These are phyloP conservation scores for Solanum clarkiae DNA, from an alignment of 257 asterid species.

Conservation along the genomic window DNA sequence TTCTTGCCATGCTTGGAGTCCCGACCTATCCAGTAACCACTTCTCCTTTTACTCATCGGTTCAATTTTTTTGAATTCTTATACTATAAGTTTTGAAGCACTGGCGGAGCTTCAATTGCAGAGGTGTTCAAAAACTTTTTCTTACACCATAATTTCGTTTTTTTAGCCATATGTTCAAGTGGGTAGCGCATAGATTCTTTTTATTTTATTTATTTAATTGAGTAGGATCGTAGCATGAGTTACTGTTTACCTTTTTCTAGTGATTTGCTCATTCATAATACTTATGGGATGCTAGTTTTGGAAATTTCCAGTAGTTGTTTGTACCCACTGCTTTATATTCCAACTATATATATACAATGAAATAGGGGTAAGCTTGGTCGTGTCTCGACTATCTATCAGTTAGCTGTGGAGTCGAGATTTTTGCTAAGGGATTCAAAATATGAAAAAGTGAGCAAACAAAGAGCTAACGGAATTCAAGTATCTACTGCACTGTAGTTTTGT, in stretches of 20 bases:
- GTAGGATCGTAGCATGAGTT: not conserved
- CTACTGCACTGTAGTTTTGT: not conserved
- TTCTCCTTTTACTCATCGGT: not conserved
- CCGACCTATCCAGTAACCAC: constrained; percentile 67
- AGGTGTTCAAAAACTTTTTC: not conserved
- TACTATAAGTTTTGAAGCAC: not conserved
- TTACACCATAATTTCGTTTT: not conserved
- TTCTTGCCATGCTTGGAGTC: constrained; percentile 95
- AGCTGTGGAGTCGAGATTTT: not conserved
- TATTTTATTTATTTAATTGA: not conserved
- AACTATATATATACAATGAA: not conserved
- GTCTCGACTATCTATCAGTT: not conserved
- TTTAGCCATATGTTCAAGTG: not conserved
- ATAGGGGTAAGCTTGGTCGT: not conserved
- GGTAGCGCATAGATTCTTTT: not conserved
- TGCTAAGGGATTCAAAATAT: not conserved
- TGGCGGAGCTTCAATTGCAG: not conserved
- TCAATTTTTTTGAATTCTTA: not conserved
- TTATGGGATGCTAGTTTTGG: not conserved
- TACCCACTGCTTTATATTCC: not conserved
- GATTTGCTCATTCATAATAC: not conserved
- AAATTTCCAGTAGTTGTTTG: not conserved
- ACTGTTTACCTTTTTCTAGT: not conserved
- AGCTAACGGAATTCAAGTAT: not conserved
- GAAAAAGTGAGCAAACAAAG: not conserved